Base-by-base conservation (phyloP, 2,329 filamentous ascomycete genomes). In the Ambrosiella xylebori region DNA sequence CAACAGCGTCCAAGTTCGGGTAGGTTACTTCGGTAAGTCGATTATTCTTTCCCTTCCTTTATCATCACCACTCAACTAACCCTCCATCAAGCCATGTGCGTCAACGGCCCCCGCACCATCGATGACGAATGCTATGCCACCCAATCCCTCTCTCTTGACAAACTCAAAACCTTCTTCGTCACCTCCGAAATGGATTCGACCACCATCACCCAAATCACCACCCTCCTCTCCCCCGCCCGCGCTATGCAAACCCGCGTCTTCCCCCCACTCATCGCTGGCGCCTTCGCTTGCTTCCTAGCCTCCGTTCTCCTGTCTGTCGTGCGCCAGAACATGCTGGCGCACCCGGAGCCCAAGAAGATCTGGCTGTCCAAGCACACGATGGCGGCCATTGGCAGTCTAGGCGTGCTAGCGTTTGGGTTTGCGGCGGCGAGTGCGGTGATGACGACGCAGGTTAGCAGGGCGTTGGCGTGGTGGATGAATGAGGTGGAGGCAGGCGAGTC, bases 11-110 rank as follows among this genome's bases (percentile, higher is more conserved):
- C 59, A 61, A 37, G 56, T 61, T 7, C 59, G 59, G 1, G 56
- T 61, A 7, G 59, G 59, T 2, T 61, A 61, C 45, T 61, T 61
- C 36, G 59, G 59, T 61, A 58, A 53, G 59, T 56, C 15, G 3
- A 13, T 45, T n/a, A 17, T 36, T 15, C 39, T 36, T 19, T n/a
- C 15, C 13, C 9, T 27, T n/a, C 52, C 1, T 8, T 38, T 15
- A 17, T 39, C n/a, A 17, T 35, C 37, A 27, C 11, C 9, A 36
- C 57, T 55, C 44, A 13, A 8, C n/a, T 8, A 15, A 35, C 55
- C 57, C 8, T 6, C 5, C 35, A 40, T 7, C 11, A 9, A 61
- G 59, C 56, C 3, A 61, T 61, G 59, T 61, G 59, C 19, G 56
- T 61, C 15, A 56, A 58, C 12, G 59, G 59, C 37, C 59, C 59